These are phyloP conservation scores for Meira miltonrushii DNA, from an alignment of 1,284 basidiomycete genomes.

Conservation along the genomic window DNA sequence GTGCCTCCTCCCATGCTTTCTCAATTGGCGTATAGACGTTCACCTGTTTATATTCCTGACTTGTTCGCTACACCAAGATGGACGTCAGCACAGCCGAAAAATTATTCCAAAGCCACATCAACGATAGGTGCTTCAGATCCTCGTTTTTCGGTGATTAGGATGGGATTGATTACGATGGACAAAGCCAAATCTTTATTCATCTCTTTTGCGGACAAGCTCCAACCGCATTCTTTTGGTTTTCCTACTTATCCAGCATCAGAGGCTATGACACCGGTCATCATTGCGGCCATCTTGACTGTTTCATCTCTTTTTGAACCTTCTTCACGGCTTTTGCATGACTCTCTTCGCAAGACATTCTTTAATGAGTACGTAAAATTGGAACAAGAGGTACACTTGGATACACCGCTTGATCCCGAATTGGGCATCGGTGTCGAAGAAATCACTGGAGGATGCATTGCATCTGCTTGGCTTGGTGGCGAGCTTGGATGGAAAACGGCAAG, in stretches of 20 bases:
- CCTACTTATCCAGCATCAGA: slow-evolving; percentile 39
- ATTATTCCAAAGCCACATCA: slow-evolving; percentile 7
- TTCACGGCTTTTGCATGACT: background rate
- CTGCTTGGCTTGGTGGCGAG: slow-evolving; percentile 35
- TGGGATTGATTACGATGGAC: slow-evolving; percentile 37
- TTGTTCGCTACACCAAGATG: background rate
- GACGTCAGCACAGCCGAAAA: background rate
- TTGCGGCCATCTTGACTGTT: slow-evolving; percentile 37
- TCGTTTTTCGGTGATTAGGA: slow-evolving; percentile 36
- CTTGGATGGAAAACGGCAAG: slow-evolving; percentile 25
- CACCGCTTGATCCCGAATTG: slow-evolving; percentile 36
- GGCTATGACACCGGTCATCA: slow-evolving; percentile 44
- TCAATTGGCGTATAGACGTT: slow-evolving; percentile 7
- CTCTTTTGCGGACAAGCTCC: slow-evolving; percentile 33
- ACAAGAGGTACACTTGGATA: background rate
- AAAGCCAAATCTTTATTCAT: background rate
- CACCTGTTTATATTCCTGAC: slow-evolving; percentile 2
- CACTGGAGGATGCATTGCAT: slow-evolving; percentile 39
- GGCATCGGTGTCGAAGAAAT: slow-evolving; percentile 48
- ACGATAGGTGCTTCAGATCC: slow-evolving; percentile 38
- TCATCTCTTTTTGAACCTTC: slow-evolving; percentile 36
- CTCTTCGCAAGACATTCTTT: background rate
- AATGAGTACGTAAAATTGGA: background rate
- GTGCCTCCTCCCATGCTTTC: slow-evolving; percentile 11
- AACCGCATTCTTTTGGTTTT: slow-evolving; percentile 43